phyloP scores from a whole-genome alignment of 1,284 basidiomycete genomes.

The Irpex lacteus region DNA sequence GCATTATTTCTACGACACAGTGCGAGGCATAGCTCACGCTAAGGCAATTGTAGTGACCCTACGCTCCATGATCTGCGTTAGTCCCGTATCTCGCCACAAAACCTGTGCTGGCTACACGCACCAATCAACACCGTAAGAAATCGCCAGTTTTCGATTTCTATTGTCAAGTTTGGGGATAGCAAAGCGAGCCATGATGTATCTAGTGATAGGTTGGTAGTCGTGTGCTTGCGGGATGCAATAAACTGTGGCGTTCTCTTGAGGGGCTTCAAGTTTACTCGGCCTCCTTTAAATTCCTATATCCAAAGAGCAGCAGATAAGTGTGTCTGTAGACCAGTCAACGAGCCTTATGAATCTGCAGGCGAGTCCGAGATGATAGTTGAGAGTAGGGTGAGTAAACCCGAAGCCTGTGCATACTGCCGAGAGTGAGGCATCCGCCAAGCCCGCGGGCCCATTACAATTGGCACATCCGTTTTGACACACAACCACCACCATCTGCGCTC shows the following conservation, averaged over 20 bases:
- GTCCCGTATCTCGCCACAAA: neutral
- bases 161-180: neutral
- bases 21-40: neutral
- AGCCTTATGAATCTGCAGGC: too few relatives aligned
- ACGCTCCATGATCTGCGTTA: neutral
- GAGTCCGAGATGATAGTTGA: neutral
- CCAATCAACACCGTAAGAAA: conserved; percentile 11
- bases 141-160: conserved; percentile 1
- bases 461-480: neutral
- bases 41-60: conserved; percentile 11
- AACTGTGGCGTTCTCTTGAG: neutral
- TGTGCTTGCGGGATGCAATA: neutral
- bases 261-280: neutral
- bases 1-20: neutral
- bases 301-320: too few relatives aligned
- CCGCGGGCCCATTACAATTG: neutral
- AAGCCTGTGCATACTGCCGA: neutral
- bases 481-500: neutral
- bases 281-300: neutral
- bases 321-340: too few relatives aligned
- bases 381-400: neutral
- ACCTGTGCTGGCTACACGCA: neutral
- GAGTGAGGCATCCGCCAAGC: neutral
- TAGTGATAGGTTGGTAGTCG: neutral
- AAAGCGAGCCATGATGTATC: neutral